These are phyloP conservation scores for Emergomyces pasteurianus DNA, from an alignment of 2,329 filamentous ascomycete species.

Conservation along the genomic window DNA sequence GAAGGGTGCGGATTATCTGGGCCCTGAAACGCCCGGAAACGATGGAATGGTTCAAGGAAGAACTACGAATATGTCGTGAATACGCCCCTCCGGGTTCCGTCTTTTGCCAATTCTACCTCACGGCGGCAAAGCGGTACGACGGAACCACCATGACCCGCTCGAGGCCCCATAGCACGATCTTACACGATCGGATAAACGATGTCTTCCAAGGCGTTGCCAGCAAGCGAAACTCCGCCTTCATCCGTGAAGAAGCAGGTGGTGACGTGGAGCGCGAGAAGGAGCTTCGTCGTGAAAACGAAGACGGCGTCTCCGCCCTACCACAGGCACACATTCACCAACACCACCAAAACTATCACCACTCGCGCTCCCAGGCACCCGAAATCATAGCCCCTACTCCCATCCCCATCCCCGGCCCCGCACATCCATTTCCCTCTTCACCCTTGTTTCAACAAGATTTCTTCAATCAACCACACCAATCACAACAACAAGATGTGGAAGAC, in stretches of 20 bases:
- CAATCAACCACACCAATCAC: conserved; percentile 1
- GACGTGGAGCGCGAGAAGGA: conserved; percentile 69
- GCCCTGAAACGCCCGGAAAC: conserved; percentile 80
- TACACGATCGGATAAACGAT: conserved; percentile 79
- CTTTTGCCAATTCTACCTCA: conserved; percentile 91
- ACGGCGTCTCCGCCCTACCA: conserved; percentile 71
- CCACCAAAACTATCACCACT: background rate
- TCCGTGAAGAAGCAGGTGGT: conserved; percentile 61
- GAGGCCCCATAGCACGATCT: conserved; percentile 56
- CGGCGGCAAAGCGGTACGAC: conserved; percentile 51
- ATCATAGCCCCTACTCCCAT: conserved; percentile 8
- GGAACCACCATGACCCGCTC: conserved; percentile 34
- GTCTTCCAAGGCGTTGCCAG: conserved; percentile 78
- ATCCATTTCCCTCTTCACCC: background rate
- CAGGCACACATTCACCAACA: conserved; percentile 27
- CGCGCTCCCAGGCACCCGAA: background rate
- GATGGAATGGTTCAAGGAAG: conserved; percentile 96
- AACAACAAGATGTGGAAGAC: conserved; percentile 1
- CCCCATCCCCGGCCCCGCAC: background rate
- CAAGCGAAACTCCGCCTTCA: conserved; percentile 74
- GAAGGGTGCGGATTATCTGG: conserved; percentile 88
- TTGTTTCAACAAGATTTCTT: background rate
- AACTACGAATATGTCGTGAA: conserved; percentile 82
- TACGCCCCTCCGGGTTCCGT: conserved; percentile 78
- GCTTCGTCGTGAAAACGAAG: conserved; percentile 69